Base-by-base conservation (phyloP, 495 filamentous ascomycete genomes). In the Penicillium ucsense region DNA sequence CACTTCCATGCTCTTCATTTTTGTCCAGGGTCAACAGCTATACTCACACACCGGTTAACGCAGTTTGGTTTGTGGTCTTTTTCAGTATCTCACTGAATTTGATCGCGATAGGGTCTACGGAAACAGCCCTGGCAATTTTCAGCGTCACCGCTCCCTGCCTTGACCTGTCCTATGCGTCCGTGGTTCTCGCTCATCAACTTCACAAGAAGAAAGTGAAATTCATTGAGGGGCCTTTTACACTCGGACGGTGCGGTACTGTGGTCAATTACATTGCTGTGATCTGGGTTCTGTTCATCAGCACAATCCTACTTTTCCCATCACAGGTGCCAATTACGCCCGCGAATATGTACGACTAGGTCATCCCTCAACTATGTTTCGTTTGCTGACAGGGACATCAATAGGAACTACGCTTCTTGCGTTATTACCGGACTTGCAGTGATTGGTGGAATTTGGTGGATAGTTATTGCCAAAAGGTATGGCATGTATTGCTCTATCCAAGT, bases 11-110 rank as follows among this genome's bases (percentile, higher is more conserved):
- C 51, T 86, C 83, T 20, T 77, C 71, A 5, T 72, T 78, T 59
- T 77, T 81, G 59, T 73, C 74, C 30, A 76, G 75, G 47, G 66
- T 85, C 45, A 82, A 84, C 51, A 30, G 48, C 6, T 33, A 63
- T 10, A 85, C 83, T 1, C 68, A 77, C 11, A 85, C 83, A 3
- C 83, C 83, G 2, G 69, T 85, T 51, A 82, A 84, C 51, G 73
- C 79, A 5, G 83, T 86, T 50, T 86, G 83, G 83, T 79, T 85
- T 39, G 80, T 86, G 45, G 83, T 85, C 8, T 41, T 75, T 44
- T 81, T 81, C 65, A 82, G 77, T 55, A 67, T 70, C 48, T 64
- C 63, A 20, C 72, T 86, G 30, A 82, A 80, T 50, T 73, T 78
- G 41, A 84, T 86, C 56, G 83, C 77, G n/a, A 80, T 86, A 35